phyloP scores from a whole-genome alignment of 2,329 filamentous ascomycete species.

The Moelleriella libera region DNA sequence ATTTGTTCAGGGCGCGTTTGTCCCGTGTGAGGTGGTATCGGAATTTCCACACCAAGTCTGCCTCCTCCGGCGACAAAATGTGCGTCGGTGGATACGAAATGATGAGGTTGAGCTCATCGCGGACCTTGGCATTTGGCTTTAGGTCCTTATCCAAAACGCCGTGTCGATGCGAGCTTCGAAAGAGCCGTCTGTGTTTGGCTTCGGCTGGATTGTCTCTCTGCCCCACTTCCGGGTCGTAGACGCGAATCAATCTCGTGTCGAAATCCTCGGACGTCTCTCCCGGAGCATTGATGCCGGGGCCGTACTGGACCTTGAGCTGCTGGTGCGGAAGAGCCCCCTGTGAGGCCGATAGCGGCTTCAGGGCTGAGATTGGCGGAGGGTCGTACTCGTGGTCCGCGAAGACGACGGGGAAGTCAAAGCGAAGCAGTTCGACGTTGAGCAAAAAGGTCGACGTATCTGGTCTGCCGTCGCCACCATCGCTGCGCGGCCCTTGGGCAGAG shows the following conservation, averaged over 20 bases:
- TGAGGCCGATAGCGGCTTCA: conserved; percentile 42
- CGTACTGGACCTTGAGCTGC: conserved; percentile 77
- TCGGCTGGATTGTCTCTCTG: conserved; percentile 87
- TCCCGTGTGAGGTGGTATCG: conserved; percentile 86
- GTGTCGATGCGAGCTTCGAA: conserved; percentile 79
- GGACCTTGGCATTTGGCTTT: conserved; percentile 89
- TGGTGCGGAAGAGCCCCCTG: conserved; percentile 62
- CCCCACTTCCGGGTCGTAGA: conserved; percentile 89
- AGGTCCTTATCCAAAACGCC: conserved; percentile 90
- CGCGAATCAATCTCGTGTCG: conserved; percentile 55
- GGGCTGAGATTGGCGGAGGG: conserved; percentile 64
- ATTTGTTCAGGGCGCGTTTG: conserved; percentile 86
- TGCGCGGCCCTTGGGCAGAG: conserved; percentile 1
- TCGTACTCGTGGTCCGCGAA: conserved; percentile 92
- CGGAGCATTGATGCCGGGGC: conserved; percentile 70
- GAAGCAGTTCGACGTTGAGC: conserved; percentile 79
- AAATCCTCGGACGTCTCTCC: conserved; percentile 33
- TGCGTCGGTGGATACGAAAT: conserved; percentile 90
- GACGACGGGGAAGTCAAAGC: conserved; percentile 90
- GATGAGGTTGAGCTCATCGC: conserved; percentile 84
- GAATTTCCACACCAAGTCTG: conserved; percentile 96
- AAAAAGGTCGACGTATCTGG: conserved; percentile 49
- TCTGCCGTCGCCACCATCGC: conserved; percentile 15
- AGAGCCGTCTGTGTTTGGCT: conserved; percentile 81
- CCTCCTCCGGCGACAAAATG: conserved; percentile 75